phyloP scores from a whole-genome alignment of 257 asterid species.

The Capsicum pubescens region DNA sequence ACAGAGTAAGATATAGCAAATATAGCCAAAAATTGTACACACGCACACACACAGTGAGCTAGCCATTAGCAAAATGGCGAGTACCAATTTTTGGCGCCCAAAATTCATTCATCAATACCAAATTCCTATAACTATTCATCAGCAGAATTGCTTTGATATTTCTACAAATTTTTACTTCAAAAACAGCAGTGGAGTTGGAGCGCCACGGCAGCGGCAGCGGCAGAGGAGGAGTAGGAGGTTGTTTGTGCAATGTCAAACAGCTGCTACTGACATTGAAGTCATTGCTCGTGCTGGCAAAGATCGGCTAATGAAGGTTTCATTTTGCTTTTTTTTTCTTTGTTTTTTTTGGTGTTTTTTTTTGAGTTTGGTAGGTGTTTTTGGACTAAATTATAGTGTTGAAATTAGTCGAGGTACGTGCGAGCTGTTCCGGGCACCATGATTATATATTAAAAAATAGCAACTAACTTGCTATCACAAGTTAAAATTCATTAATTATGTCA shows the following conservation, averaged over 20 bases:
- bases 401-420: background rate
- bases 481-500: background rate
- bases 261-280: conserved; percentile 50
- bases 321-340: too few relatives aligned
- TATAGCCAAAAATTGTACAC: background rate
- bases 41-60: background rate
- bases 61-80: conserved; percentile 32
- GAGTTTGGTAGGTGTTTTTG: too few relatives aligned
- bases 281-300: conserved; percentile 75
- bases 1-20: background rate
- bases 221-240: background rate
- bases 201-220: too few relatives aligned
- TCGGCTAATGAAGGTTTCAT: conserved; percentile 72
- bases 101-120: conserved; percentile 26
- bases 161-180: conserved; percentile 30
- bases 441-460: too few relatives aligned
- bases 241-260: conserved; percentile 49
- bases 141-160: conserved; percentile 27
- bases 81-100: conserved; percentile 42
- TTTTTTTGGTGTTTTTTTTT: too few relatives aligned
- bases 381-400: too few relatives aligned
- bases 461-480: background rate
- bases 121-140: background rate
- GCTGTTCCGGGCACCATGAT: background rate
- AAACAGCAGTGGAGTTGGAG: background rate